Base-by-base conservation (phyloP, 78 protist genomes). In the Tieghemostelium lacteum region DNA sequence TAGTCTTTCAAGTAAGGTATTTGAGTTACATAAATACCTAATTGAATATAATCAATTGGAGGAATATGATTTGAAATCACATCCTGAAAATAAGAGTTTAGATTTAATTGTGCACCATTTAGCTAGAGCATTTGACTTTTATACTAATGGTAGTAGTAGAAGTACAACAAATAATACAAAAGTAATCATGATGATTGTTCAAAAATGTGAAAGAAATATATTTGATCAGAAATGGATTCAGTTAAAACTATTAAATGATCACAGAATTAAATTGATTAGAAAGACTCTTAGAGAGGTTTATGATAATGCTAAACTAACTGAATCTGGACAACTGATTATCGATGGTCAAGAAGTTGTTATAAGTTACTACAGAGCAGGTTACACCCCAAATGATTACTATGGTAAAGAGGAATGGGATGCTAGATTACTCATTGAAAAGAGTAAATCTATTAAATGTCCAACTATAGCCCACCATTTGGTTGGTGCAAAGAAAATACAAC, bases 401-500 rank as follows among this genome's bases (percentile, higher is more conserved):
- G 26, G 76, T 5, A 61, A 77, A 20, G 22, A 26, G 12, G 94
- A 94, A 42, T 98, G 99, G 99, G 75, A 61, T 14, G 96, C 97
- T 16, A 71, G 99, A 29, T 49, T 62, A 40, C 1, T 64, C 2
- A 17, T 98, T 37, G 98, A 98, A 49, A 57, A 67, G 31, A 89
- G 96, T 4, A 3, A 26, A 0, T 96, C 99, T 24, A 75, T 97
- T 67, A 96, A 97, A 77, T 92, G 96, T 85, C 99, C 99, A 50
- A 52, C 62, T 29, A 52, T 95, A 24, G 92, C 94, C 16, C 34
- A 77, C 50, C 99, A 98, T 62, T 87, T 98, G 5, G 94, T 88
- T 10, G 99, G 99, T 29, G 64, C 96, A 49, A 98, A 98, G 67
- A 95, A 95, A 80, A 75, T 97, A 22, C 99, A 98, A 72, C 98